Conservation (phyloP, 208 protist species). For the Strigomonas oncopelti region DNA sequence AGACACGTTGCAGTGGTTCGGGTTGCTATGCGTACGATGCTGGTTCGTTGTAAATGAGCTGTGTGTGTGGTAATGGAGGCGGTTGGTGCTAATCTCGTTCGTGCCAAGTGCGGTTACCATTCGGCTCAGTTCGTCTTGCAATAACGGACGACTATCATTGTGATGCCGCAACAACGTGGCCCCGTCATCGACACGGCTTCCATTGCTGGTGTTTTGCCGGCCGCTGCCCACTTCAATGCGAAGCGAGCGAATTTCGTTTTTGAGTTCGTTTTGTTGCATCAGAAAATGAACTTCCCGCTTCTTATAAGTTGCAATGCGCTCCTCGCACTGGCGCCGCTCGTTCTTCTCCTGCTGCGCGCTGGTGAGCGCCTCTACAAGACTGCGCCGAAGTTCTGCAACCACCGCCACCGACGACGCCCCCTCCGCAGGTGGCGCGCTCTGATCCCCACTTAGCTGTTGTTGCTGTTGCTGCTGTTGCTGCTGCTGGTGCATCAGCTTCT, state of each 20-base stretch:
- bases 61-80: too few species aligned
- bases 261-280: conserved; percentile 3
- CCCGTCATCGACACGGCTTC: background rate
- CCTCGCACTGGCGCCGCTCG: conserved; percentile 1
- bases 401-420: too few species aligned
- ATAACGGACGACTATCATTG: background rate
- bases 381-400: background rate
- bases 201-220: background rate
- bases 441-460: too few species aligned
- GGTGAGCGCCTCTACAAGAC: background rate
- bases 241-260: conserved; percentile 15
- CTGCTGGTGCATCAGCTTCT: background rate
- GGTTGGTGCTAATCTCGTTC: background rate
- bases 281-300: background rate
- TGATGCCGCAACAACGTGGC: background rate
- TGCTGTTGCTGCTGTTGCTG: background rate
- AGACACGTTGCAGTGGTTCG: background rate
- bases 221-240: conserved; percentile 8
- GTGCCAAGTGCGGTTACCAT: background rate
- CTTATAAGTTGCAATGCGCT: conserved; percentile 2
- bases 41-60: too few species aligned
- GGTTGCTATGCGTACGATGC: too few species aligned
- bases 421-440: background rate
- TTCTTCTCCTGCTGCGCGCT: background rate
- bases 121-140: background rate